Percentiles rank a stretch among this genome's conserved stretches.
Evolutionary conservation across 257 asterid genomes (phyloP).

Genomic region (Craterostigma plantagineum): DNA sequence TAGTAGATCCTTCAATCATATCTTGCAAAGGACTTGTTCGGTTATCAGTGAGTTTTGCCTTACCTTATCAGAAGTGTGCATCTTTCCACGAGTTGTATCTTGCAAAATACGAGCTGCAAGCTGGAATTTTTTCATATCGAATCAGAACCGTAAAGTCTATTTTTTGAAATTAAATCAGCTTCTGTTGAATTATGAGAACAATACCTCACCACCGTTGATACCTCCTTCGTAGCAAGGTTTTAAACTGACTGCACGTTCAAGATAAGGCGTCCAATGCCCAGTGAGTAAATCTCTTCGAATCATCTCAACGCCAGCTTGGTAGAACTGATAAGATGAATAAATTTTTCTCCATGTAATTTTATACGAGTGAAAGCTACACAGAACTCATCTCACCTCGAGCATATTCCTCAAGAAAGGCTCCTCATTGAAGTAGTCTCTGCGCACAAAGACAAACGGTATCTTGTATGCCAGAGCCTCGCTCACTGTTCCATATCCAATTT

Average conservation of each 20-base stretch:
- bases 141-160: conserved; percentile 6
- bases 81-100: conserved; percentile 66
- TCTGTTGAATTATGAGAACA: neutral
- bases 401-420: conserved; percentile 96
- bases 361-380: too few species aligned
- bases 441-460: conserved; percentile 92
- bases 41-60: conserved; percentile 3
- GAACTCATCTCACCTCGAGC: conserved; percentile 93
- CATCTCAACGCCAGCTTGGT: conserved; percentile 99
- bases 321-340: too few species aligned
- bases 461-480: conserved; percentile 93
- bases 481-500: conserved; percentile 95
- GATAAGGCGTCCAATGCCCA: conserved; percentile 95
- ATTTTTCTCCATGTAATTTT: too few species aligned
- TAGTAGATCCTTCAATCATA: too few species aligned
- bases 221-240: conserved; percentile 82
- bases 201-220: conserved; percentile 87
- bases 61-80: conserved; percentile 63
- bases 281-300: conserved; percentile 91
- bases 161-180: too few species aligned
- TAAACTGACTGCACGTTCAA: conserved; percentile 72
- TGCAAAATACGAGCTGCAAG: conserved; percentile 78
- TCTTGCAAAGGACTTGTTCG: conserved; percentile 1
- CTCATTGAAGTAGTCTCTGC: conserved; percentile 94
- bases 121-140: conserved; percentile 24